Evolutionary conservation across 2,329 filamentous ascomycete species (phyloP).

Genomic region (Calonectria pauciramosa): DNA sequence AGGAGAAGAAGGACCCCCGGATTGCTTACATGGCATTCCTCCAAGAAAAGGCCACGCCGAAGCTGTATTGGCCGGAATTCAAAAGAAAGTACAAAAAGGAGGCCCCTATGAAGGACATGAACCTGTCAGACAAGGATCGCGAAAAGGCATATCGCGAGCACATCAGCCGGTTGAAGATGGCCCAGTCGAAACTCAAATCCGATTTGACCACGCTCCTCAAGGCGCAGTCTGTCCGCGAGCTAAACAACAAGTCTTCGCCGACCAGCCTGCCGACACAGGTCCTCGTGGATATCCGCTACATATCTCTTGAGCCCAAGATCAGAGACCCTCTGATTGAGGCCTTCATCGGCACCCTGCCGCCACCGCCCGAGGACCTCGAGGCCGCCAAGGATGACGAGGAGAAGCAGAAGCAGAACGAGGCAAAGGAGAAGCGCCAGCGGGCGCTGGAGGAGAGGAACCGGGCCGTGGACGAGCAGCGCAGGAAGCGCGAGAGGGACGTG

Average conservation of each 20-base stretch:
- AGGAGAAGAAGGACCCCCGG: conserved; percentile 85
- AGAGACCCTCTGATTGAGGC: conserved; percentile 76
- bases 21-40: conserved; percentile 88
- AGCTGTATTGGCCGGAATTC: conserved; percentile 98
- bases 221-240: conserved; percentile 66
- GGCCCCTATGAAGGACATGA: conserved; percentile 80
- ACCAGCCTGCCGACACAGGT: conserved; percentile 73
- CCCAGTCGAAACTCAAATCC: conserved; percentile 75
- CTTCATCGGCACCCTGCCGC: conserved; percentile 74
- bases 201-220: conserved; percentile 78
- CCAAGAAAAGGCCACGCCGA: conserved; percentile 85
- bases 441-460: conserved; percentile 76
- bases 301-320: conserved; percentile 72
- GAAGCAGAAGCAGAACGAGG: conserved; percentile 62
- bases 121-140: conserved; percentile 80
- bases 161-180: conserved; percentile 75
- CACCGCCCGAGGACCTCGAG: conserved; percentile 63
- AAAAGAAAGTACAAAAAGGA: conserved; percentile 91
- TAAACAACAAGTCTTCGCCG: conserved; percentile 72
- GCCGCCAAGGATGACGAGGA: conserved; percentile 65
- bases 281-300: conserved; percentile 77
- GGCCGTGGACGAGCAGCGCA: conserved; percentile 73
- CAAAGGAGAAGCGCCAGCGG: conserved; percentile 71
- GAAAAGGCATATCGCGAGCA: conserved; percentile 87
- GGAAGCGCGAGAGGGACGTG: conserved; percentile 70